Evolutionary conservation across 163 green algal genomes (phyloP).

Genomic region (Chlorella variabilis): DNA sequence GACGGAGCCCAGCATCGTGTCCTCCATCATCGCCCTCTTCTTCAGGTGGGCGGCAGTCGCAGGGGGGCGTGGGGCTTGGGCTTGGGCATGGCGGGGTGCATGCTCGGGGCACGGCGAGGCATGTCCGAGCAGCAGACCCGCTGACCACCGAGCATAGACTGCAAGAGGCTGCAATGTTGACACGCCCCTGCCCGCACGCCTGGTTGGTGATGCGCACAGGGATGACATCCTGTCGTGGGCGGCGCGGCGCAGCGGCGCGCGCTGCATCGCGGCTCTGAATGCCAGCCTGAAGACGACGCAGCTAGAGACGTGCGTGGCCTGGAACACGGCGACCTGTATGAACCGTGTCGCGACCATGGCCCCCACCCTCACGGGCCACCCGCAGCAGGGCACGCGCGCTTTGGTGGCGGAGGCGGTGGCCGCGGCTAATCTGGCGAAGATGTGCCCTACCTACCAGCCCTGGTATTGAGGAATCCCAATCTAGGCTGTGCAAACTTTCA

Average conservation of each 20-base stretch:
- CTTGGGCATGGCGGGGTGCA: too few relatives aligned
- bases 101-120: too few relatives aligned
- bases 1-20: slow-evolving; percentile 49
- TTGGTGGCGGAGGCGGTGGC: slow-evolving; percentile 73
- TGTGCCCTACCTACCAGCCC: slow-evolving; percentile 92
- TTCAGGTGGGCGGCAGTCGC: slow-evolving; percentile 61
- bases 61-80: neutral
- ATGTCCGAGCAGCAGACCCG: too few relatives aligned
- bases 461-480: slow-evolving; percentile 90
- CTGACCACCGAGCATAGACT: too few relatives aligned
- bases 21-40: slow-evolving; percentile 77
- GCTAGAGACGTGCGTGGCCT: slow-evolving; percentile 27
- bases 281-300: slow-evolving; percentile 32
- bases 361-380: slow-evolving; percentile 3
- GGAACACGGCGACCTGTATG: neutral
- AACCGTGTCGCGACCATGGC: neutral
- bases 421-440: slow-evolving; percentile 83
- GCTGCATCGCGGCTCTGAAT: slow-evolving; percentile 39
- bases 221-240: slow-evolving; percentile 88
- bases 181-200: too few relatives aligned
- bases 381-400: slow-evolving; percentile 55
- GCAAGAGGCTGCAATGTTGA: too few relatives aligned
- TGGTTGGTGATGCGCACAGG: too few relatives aligned
- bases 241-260: slow-evolving; percentile 38
- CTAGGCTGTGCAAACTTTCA: too few relatives aligned